These are phyloP conservation scores for Athelia sp. DNA, from an alignment of 1,284 basidiomycete genomes.

Conservation along the genomic window DNA sequence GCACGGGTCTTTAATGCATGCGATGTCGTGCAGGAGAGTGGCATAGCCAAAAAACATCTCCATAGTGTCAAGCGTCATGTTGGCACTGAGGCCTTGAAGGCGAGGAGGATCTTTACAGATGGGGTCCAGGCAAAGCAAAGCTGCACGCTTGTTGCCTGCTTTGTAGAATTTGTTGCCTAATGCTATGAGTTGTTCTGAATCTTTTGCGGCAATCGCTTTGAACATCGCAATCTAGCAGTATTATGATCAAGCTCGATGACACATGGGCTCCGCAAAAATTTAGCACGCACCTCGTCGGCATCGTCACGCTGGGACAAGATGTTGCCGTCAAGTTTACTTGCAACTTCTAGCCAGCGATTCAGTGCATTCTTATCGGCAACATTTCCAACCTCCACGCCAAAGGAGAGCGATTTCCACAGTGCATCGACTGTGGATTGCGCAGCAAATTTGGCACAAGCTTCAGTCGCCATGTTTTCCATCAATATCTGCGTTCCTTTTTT, in stretches of 20 bases:
- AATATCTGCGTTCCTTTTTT: constrained; percentile 45
- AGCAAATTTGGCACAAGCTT: constrained; percentile 25
- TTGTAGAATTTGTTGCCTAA: constrained; percentile 21
- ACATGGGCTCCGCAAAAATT: neutral
- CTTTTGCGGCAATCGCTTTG: constrained; percentile 23
- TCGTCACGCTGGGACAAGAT: constrained; percentile 13
- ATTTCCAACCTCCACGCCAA: constrained; percentile 14
- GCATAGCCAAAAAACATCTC: constrained; percentile 31
- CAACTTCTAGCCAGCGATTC: constrained; percentile 18
- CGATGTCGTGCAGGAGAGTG: constrained; percentile 26
- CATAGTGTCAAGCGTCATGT: constrained; percentile 26
- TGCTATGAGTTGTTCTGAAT: constrained; percentile 18
- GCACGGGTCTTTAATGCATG: constrained; percentile 21
- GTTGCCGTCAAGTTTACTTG: constrained; percentile 13
- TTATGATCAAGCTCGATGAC: neutral
- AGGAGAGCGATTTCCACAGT: constrained; percentile 29
- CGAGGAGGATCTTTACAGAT: constrained; percentile 23
- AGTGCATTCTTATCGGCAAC: constrained; percentile 9
- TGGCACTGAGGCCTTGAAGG: constrained; percentile 11
- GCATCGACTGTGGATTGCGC: constrained; percentile 21
- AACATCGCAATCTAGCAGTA: constrained; percentile 34
- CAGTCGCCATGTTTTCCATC: constrained; percentile 28
- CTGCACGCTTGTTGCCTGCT: constrained; percentile 23
- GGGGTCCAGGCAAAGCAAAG: constrained; percentile 39
- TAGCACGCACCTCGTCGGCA: constrained; percentile 23